A percentile compares a stretch with the other conserved stretches of the same genome.
Evolutionary conservation across 208 protist species (phyloP).

Genomic region (Herpetomonas samuelpessoai): DNA sequence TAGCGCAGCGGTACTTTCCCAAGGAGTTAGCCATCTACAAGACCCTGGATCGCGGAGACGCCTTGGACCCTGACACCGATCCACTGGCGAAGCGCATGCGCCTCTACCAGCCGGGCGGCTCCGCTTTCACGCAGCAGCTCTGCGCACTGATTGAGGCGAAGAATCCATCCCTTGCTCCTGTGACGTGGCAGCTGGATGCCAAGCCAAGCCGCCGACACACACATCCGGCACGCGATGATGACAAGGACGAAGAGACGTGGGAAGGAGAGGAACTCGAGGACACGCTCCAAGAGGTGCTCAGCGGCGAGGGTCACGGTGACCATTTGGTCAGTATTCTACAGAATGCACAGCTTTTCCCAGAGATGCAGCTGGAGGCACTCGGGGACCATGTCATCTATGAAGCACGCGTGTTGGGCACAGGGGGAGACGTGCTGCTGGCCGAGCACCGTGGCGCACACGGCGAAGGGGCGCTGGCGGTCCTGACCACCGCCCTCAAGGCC

Average conservation of each 20-base stretch:
- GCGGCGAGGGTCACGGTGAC: not conserved
- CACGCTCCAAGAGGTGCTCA: constrained; percentile 6
- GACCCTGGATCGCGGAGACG: constrained; percentile 49
- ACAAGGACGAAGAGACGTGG: constrained; percentile 18
- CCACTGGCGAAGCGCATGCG: constrained; percentile 13
- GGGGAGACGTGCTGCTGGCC: constrained; percentile 69
- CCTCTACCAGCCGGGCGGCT: constrained; percentile 38
- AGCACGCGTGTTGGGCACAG: constrained; percentile 66
- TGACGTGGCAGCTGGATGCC: constrained; percentile 49
- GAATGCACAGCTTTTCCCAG: constrained; percentile 10
- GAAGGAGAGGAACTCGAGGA: constrained; percentile 30
- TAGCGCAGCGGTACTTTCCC: constrained; percentile 78
- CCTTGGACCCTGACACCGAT: constrained; percentile 41
- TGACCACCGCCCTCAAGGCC: constrained; percentile 61
- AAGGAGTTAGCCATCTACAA: constrained; percentile 69
- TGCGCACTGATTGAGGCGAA: constrained; percentile 48
- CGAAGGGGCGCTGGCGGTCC: constrained; percentile 59
- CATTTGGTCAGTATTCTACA: not conserved
- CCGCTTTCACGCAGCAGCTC: constrained; percentile 67
- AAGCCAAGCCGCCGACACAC: constrained; percentile 3
- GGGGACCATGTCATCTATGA: constrained; percentile 27
- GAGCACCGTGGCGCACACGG: constrained; percentile 37
- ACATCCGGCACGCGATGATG: constrained; percentile 18
- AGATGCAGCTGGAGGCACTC: constrained; percentile 39
- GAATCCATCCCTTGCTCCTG: constrained; percentile 48